Conservation (phyloP, 352 stramenopile species). For the Globisporangium parvum region DNA sequence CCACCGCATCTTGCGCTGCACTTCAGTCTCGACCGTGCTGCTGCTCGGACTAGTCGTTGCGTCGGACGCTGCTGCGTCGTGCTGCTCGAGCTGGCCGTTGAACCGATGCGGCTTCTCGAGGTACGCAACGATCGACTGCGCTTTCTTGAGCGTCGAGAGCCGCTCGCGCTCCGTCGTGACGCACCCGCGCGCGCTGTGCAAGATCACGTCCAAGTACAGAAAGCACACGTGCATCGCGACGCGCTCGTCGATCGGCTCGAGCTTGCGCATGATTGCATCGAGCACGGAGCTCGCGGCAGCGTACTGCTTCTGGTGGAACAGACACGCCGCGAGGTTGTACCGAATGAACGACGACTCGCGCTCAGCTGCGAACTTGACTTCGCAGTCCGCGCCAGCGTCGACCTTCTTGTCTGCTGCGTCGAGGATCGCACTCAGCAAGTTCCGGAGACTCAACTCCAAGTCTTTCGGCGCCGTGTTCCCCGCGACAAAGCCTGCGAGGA, state of each 20-base stretch:
- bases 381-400: constrained; percentile 23
- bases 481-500: constrained; percentile 61
- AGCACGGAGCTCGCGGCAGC: constrained; percentile 78
- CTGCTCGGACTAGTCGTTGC: constrained; percentile 2
- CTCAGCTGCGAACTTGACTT: constrained; percentile 56
- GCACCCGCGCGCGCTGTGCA: constrained; percentile 84
- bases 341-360: constrained; percentile 83
- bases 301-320: constrained; percentile 90
- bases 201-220: constrained; percentile 89
- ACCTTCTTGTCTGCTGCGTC: constrained; percentile 38
- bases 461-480: constrained; percentile 56
- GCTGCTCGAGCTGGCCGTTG: constrained; percentile 61
- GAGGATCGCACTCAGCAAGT: constrained; percentile 38
- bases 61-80: constrained; percentile 18
- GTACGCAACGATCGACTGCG: constrained; percentile 81
- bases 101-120: constrained; percentile 89
- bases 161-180: constrained; percentile 74
- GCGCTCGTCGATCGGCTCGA: constrained; percentile 88
- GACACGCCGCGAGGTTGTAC: constrained; percentile 86
- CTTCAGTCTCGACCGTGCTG: constrained; percentile 35
- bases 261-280: constrained; percentile 83
- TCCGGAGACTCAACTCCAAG: constrained; percentile 66
- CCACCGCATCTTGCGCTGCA: constrained; percentile 51
- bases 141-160: constrained; percentile 71
- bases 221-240: constrained; percentile 93